Conservation (phyloP, 106 monocot species). For the Dioscorea zingiberensis region DNA sequence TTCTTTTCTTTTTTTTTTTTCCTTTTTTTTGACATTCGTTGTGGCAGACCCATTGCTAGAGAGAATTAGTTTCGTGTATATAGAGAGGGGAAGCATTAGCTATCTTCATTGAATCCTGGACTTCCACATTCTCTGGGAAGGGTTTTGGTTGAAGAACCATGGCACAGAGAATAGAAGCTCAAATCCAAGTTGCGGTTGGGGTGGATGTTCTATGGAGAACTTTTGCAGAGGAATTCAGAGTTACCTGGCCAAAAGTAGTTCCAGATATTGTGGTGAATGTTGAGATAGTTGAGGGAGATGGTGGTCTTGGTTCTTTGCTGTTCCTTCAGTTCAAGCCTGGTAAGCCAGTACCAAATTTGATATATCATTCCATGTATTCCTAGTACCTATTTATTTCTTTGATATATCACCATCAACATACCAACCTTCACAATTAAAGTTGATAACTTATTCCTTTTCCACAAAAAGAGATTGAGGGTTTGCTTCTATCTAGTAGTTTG, state of each 20-base stretch:
- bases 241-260: background rate
- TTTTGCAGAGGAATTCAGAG: background rate
- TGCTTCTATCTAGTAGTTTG: no score
- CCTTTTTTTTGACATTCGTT: no score
- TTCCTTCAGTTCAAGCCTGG: background rate
- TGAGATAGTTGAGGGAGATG: constrained; percentile 1
- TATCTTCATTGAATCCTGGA: no score
- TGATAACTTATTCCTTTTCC: no score
- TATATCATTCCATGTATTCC: no score
- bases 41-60: background rate
- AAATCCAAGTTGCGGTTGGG: background rate
- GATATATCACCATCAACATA: no score
- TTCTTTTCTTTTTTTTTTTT: no score
- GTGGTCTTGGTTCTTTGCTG: background rate
- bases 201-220: background rate
- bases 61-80: background rate
- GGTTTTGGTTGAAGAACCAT: background rate
- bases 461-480: no score
- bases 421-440: no score
- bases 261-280: background rate
- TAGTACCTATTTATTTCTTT: no score
- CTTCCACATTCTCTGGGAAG: no score
- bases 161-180: background rate
- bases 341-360: background rate
- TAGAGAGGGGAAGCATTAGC: no score